phyloP scores from a whole-genome alignment of 2,329 filamentous ascomycete genomes.

The Xylariaceae sp. region DNA sequence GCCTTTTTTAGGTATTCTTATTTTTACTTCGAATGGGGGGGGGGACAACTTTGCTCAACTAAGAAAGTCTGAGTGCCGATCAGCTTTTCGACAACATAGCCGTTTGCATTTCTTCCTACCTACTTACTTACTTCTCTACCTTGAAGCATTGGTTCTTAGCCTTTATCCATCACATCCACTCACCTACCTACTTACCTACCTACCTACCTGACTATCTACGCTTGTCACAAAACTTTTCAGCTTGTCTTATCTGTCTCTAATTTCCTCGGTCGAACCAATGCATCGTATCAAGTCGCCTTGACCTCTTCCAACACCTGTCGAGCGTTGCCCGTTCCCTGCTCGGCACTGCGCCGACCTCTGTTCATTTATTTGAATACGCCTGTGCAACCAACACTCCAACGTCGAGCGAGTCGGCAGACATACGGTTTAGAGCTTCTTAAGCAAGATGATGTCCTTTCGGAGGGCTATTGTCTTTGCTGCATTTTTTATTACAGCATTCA shows the following conservation, averaged over 20 bases:
- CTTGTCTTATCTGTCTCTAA: too few species aligned
- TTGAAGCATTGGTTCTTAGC: too few species aligned
- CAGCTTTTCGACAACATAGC: too few species aligned
- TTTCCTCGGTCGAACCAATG: too few species aligned
- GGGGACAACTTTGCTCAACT: conserved; percentile 6
- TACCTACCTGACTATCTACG: not conserved
- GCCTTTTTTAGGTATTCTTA: not conserved
- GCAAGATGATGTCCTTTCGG: conserved; percentile 45
- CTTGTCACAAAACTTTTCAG: not conserved
- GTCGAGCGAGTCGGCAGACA: not conserved
- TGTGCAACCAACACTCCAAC: not conserved
- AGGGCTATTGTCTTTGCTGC: conserved; percentile 42
- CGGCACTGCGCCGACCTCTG: conserved; percentile 8
- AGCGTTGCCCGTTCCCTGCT: conserved; percentile 5
- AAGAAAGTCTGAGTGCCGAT: conserved; percentile 24
- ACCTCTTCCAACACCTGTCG: not conserved
- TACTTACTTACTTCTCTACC: too few species aligned
- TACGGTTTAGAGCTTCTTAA: too few species aligned
- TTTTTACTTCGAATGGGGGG: not conserved
- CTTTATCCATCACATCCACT: too few species aligned
- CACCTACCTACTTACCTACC: not conserved
- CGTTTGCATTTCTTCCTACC: not conserved
- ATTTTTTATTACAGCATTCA: conserved; percentile 45
- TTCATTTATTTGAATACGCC: not conserved
- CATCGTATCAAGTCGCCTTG: conserved; percentile 10